Base-by-base conservation (phyloP, 2,329 filamentous ascomycete genomes). In the Pezicula radicicola region DNA sequence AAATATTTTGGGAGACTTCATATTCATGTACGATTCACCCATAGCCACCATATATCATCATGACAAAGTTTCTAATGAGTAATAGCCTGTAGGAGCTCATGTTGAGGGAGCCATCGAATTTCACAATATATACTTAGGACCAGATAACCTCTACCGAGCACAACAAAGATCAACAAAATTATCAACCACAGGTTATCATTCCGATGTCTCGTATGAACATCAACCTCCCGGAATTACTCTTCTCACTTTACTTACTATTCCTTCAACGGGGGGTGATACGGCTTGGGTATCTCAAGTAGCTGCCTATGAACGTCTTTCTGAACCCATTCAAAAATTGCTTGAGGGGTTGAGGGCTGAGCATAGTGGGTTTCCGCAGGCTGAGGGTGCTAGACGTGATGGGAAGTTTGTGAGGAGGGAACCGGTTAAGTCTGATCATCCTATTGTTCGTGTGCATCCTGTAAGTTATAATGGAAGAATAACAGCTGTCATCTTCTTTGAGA, bases 151-250 rank as follows among this genome's bases (percentile, higher is more conserved):
- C 35, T 74, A 73, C 60, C 69, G 72, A 6, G 62, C 62, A 5
- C 65, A 68, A 16, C 61, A 61, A 21, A 65, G 59, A n/a, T 63
- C 60, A 6, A 68, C 33, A 3, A 16, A 69, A 50, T 60, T 73
- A 15, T 91, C 88, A 3, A 92, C 85, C 0, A 83, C 92, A 1
- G 88, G 88, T 7, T 95, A 89, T 89, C 91, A 96, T 72, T 88
- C 85, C 0, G 91, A 96, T 60, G 85, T 95, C 2, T 89, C 87
- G 1, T 96, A 94, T 66, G 91, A 96, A 73, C 74, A 81, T 60
- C 91, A 96, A 71, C 89, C 91, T 1, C 90, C 91, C 0, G 89
- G 89, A 8, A 95, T 89, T 0, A 95, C 91, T 0, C 93, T 96
- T 70, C 71, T 96, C 36, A 95, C 94, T 65, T 75, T 91, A 42